Base-by-base conservation (phyloP, 768 basidiomycete species). In the Rhodosporidiobolus sp. region DNA sequence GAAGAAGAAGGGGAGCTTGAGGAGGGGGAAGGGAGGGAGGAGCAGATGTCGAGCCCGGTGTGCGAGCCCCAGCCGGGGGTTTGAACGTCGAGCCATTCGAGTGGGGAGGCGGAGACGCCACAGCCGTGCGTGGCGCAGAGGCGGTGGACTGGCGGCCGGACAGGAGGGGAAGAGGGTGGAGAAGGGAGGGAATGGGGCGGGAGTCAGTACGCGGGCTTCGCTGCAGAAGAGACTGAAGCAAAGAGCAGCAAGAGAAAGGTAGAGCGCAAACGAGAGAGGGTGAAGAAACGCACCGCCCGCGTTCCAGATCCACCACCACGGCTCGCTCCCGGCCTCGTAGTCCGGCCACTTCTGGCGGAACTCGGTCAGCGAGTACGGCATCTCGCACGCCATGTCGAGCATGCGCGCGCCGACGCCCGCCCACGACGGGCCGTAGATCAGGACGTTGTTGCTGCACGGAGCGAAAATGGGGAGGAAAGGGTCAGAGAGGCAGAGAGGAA, bases 361-460 rank as follows among this genome's bases (percentile, higher is more conserved):
- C n/a, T 22, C 32, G n/a, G 2, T 26, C 1, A 43, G 26, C 1
- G 22, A 12, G 48, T 52, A 59, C 2, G 65, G 49, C 12, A 60
- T 14, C 20, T 20, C 2, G 38, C 65, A 67, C 12, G 65, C 65
- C 43, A 35, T 50, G 24, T 59, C 57, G 32, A 67, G 48, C 48
- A 67, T 60, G 24, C 20, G 22, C 1, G 26, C 10, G 16, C 65
- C 65, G 20, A 32, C 26, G 4, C 49, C 32, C 2, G 57, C 57
- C 65, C 65, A 67, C 6, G 30, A 35, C 1, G 65, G 65, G 38
- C 65, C 65, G 30, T 48, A 34, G 2, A 60, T 14, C 22, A 59
- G 24, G 24, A 67, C 32, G 12, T 7, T 55, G 30, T 11, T n/a
- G 22, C n/a, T 30, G 17, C n/a, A n/a, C n/a, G n/a, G n/a, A n/a